phyloP scores from a whole-genome alignment of 805 yeast genomes.

The Lipomyces orientalis region DNA sequence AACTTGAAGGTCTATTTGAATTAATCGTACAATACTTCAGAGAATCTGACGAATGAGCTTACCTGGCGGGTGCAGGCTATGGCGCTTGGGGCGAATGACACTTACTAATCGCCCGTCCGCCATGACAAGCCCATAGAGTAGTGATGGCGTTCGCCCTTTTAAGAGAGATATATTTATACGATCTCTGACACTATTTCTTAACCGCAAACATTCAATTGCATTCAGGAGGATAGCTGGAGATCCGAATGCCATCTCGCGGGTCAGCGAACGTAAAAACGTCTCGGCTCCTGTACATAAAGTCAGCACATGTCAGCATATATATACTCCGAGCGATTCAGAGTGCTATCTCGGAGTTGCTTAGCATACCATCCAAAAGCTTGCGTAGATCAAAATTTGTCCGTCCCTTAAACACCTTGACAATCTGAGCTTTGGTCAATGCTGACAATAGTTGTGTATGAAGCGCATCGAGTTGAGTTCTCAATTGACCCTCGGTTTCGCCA shows the following conservation, averaged over 20 bases:
- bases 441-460: constrained; percentile 80
- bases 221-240: constrained; percentile 68
- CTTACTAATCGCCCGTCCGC: constrained; percentile 70
- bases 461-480: constrained; percentile 69
- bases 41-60: neutral
- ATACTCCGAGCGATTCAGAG: neutral
- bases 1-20: constrained; percentile 65
- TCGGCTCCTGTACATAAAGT: constrained; percentile 57
- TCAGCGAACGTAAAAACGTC: constrained; percentile 69
- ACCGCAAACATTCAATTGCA: constrained; percentile 65
- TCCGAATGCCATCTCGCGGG: constrained; percentile 57
- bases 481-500: constrained; percentile 46
- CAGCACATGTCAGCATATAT: neutral
- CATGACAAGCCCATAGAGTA: constrained; percentile 77
- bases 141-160: constrained; percentile 55
- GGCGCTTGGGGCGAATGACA: constrained; percentile 76
- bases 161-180: constrained; percentile 63
- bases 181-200: constrained; percentile 63
- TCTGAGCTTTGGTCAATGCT: constrained; percentile 79
- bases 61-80: constrained; percentile 71
- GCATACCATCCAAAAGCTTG: constrained; percentile 60
- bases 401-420: constrained; percentile 67
- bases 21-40: neutral
- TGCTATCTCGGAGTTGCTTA: neutral
- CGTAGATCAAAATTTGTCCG: constrained; percentile 84